A percentile compares a stretch with the other conserved stretches of the same genome.
phyloP scores from a whole-genome alignment of 441 rosid genomes.

The Geranium incanum region DNA sequence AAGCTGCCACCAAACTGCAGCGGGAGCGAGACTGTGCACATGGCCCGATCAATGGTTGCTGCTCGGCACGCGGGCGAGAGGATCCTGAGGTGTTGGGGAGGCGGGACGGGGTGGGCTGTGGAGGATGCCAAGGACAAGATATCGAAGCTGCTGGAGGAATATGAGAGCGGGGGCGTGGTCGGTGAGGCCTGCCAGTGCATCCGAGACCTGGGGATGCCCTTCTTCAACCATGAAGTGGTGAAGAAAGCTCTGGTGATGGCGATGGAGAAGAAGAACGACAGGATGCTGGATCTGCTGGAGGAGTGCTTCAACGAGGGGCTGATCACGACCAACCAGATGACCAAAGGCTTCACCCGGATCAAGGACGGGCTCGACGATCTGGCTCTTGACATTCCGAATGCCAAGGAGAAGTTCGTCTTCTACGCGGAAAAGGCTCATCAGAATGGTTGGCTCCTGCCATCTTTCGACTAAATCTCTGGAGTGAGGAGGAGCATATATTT shows the following conservation, averaged over 20 bases:
- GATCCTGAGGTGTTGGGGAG: slow-evolving; percentile 96
- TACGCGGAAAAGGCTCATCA: slow-evolving; percentile 59
- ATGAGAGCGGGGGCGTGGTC: slow-evolving; percentile 83
- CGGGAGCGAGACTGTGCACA: slow-evolving; percentile 68
- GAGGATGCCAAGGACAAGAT: slow-evolving; percentile 99
- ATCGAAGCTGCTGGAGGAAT: slow-evolving; percentile 80
- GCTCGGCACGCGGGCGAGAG: slow-evolving; percentile 98
- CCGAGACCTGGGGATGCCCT: slow-evolving; percentile 94
- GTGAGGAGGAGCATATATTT: not conserved
- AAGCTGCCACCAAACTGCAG: slow-evolving; percentile 65
- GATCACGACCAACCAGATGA: slow-evolving; percentile 89
- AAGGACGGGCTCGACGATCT: slow-evolving; percentile 87
- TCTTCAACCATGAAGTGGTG: slow-evolving; percentile 95
- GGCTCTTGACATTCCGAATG: slow-evolving; percentile 93
- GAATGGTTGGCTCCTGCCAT: slow-evolving; percentile 75
- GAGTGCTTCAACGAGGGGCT: slow-evolving; percentile 82
- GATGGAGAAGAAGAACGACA: slow-evolving; percentile 98
- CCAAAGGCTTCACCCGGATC: slow-evolving; percentile 78
- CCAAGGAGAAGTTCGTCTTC: slow-evolving; percentile 65
- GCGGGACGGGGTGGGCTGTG: slow-evolving; percentile 98
- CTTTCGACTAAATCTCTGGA: slow-evolving; percentile 30
- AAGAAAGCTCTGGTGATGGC: slow-evolving; percentile 99
- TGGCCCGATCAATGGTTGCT: slow-evolving; percentile 71
- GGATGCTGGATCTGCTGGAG: slow-evolving; percentile 72
- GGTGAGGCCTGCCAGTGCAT: slow-evolving; percentile 94